These are phyloP conservation scores for Boletus mariae DNA, from an alignment of 1,284 basidiomycete species.

Conservation along the genomic window DNA sequence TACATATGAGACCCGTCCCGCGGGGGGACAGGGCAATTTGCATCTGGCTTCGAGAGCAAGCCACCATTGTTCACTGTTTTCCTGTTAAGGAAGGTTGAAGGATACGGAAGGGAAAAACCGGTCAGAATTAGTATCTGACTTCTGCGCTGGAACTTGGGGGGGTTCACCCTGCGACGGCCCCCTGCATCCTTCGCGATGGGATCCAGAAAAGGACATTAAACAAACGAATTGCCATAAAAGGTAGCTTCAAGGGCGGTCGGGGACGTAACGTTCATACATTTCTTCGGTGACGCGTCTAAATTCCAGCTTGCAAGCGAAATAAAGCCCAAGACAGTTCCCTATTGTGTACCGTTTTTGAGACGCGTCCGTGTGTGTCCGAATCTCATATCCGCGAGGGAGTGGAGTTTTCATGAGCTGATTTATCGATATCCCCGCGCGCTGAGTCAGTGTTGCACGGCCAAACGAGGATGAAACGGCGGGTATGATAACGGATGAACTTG, in stretches of 20 bases:
- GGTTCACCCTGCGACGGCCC: constrained; percentile 23
- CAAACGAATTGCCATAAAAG: constrained; percentile 54
- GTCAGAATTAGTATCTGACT: constrained; percentile 30
- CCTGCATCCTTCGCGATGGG: constrained; percentile 28
- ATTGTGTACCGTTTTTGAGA: constrained; percentile 18
- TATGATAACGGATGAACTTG: constrained; percentile 11
- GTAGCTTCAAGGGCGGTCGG: constrained; percentile 50
- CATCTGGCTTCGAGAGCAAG: constrained; percentile 16
- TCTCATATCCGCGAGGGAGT: constrained; percentile 23
- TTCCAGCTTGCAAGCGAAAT: constrained; percentile 30
- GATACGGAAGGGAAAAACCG: constrained; percentile 27
- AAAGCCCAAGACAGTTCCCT: constrained; percentile 16
- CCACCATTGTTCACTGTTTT: constrained; percentile 29
- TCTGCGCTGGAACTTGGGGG: constrained; percentile 32
- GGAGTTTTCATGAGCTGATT: constrained; percentile 11
- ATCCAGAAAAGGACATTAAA: constrained; percentile 37
- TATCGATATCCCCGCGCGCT: constrained; percentile 15
- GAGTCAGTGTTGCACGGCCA: constrained; percentile 4
- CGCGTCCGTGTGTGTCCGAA: constrained; percentile 4
- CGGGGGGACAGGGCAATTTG: constrained; percentile 16
- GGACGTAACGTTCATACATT: constrained; percentile 35
- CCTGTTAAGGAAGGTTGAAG: constrained; percentile 33
- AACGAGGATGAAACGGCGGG: constrained; percentile 22
- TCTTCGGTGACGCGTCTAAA: constrained; percentile 32
- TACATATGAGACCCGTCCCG: constrained; percentile 23